Conservation (phyloP, 2,329 filamentous ascomycete genomes). For the Xylaria sp. region DNA sequence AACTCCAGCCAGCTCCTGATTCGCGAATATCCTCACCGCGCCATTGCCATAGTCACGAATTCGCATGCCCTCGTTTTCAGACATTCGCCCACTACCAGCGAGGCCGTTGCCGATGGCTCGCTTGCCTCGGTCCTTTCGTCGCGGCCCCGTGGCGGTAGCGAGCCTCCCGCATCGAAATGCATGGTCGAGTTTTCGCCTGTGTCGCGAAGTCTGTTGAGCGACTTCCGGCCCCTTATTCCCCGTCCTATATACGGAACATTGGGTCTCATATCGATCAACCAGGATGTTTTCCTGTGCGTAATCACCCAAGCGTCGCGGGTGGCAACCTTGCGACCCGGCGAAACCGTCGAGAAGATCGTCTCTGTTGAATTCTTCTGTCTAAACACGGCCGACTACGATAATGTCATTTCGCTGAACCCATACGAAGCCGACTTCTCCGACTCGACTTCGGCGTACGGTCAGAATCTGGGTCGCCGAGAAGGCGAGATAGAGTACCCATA, state of each 20-base stretch:
- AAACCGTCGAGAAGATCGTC: slow-evolving; percentile 88
- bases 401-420: slow-evolving; percentile 69
- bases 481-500: slow-evolving; percentile 85
- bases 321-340: slow-evolving; percentile 84
- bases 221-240: slow-evolving; percentile 80
- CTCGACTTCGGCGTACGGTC: slow-evolving; percentile 59
- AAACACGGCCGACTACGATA: slow-evolving; percentile 86
- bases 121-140: slow-evolving; percentile 62
- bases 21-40: slow-evolving; percentile 85
- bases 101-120: slow-evolving; percentile 67
- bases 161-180: slow-evolving; percentile 69
- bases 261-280: slow-evolving; percentile 83
- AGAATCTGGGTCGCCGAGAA: slow-evolving; percentile 72
- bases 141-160: slow-evolving; percentile 55
- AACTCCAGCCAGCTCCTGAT: slow-evolving; percentile 82
- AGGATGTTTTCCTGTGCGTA: slow-evolving; percentile 90
- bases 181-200: slow-evolving; percentile 86
- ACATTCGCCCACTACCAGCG: slow-evolving; percentile 74
- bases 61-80: slow-evolving; percentile 86
- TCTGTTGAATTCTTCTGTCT: slow-evolving; percentile 93
- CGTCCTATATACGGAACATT: slow-evolving; percentile 85
- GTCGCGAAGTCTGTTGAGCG: slow-evolving; percentile 72
- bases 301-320: slow-evolving; percentile 83
- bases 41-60: slow-evolving; percentile 84
- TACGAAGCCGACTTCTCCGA: slow-evolving; percentile 62